Percentiles rank a stretch among this genome's conserved stretches.
phyloP scores from a whole-genome alignment of 805 yeast genomes.

The Cyberlindnera meyerae region DNA sequence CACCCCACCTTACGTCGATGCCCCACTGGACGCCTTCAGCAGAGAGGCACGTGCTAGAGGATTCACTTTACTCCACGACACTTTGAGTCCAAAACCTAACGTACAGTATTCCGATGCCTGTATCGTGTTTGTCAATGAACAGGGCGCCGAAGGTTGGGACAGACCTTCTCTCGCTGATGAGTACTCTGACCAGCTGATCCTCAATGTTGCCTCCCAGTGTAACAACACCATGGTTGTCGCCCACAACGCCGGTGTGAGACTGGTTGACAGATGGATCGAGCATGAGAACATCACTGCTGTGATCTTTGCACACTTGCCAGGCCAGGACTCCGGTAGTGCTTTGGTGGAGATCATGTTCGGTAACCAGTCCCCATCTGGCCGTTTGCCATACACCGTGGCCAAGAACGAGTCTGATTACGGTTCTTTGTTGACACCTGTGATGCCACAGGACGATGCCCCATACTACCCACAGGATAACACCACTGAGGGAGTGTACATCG shows the following conservation, averaged over 20 bases:
- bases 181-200: slow-evolving; percentile 7
- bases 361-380: slow-evolving; percentile 10
- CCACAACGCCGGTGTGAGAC: slow-evolving; percentile 10
- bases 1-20: not conserved
- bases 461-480: slow-evolving; percentile 28
- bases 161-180: slow-evolving; percentile 8
- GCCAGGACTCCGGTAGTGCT: slow-evolving; percentile 9
- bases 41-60: slow-evolving; percentile 3
- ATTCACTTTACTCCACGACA: slow-evolving; percentile 3
- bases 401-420: slow-evolving; percentile 9
- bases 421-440: slow-evolving; percentile 1
- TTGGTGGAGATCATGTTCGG: slow-evolving; percentile 9
- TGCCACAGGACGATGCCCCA: slow-evolving; percentile 21
- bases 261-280: slow-evolving; percentile 8
- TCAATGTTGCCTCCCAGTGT: slow-evolving; percentile 7
- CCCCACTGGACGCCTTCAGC: slow-evolving; percentile 6
- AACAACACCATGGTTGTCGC: slow-evolving; percentile 9
- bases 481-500: slow-evolving; percentile 32
- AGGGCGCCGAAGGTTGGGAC: slow-evolving; percentile 7
- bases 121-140: slow-evolving; percentile 7
- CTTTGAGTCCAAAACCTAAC: slow-evolving; percentile 3
- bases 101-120: slow-evolving; percentile 7
- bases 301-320: slow-evolving; percentile 9
- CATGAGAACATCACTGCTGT: slow-evolving; percentile 10
- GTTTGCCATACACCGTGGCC: slow-evolving; percentile 10